These are phyloP conservation scores for Aspergillus persii DNA, from an alignment of 2,329 filamentous ascomycete species.

Conservation along the genomic window DNA sequence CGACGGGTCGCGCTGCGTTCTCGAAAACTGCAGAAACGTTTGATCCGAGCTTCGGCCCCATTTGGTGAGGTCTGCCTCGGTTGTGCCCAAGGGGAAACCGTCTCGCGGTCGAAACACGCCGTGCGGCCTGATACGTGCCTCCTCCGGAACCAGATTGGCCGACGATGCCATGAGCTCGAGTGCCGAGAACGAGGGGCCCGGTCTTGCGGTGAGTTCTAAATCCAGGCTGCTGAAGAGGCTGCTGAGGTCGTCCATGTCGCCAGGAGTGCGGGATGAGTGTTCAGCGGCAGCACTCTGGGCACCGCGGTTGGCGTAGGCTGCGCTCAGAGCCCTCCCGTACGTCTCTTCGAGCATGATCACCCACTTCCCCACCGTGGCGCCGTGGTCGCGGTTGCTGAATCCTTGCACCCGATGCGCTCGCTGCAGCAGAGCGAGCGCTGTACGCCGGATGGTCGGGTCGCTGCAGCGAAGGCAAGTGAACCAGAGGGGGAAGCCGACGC, in stretches of 20 bases:
- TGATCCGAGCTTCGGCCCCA: constrained; percentile 21
- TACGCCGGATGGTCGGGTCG: constrained; percentile 29
- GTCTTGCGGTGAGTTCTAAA: background rate
- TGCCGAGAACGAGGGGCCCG: background rate
- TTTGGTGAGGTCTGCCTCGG: constrained; percentile 17
- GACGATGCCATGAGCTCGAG: background rate
- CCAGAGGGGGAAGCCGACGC: constrained; percentile 29
- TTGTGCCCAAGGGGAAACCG: constrained; percentile 6
- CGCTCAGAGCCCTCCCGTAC: constrained; percentile 9
- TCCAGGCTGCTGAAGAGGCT: background rate
- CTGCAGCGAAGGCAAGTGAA: constrained; percentile 33
- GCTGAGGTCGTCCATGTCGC: background rate
- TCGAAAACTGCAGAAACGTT: constrained; percentile 21
- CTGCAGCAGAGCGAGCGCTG: constrained; percentile 26
- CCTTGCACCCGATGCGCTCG: constrained; percentile 28
- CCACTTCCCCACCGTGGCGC: constrained; percentile 14
- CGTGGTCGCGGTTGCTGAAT: constrained; percentile 18
- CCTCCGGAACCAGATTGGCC: constrained; percentile 10
- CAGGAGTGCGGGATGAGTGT: background rate
- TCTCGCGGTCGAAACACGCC: constrained; percentile 18
- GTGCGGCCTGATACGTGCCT: constrained; percentile 26
- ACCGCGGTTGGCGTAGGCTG: background rate
- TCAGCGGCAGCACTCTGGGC: background rate
- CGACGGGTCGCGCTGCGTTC: constrained; percentile 18
- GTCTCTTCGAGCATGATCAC: constrained; percentile 33